Evolutionary conservation across 345 rosid genomes (phyloP).

Genomic region (Salix arbutifolia): DNA sequence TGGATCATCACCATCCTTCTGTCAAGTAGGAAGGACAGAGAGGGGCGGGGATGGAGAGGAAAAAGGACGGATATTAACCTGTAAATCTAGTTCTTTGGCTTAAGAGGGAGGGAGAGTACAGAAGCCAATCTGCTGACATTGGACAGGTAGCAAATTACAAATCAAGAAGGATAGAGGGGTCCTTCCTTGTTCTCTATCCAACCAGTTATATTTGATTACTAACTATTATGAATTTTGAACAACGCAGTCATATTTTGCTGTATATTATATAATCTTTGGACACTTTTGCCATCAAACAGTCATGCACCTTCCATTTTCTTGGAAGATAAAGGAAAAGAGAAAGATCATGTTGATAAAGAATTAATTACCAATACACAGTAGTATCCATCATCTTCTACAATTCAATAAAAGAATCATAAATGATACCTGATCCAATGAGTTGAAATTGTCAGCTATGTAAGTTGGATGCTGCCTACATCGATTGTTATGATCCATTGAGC

Average conservation of each 20-base stretch:
- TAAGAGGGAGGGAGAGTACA: neutral
- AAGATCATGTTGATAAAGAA: neutral
- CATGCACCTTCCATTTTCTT: neutral
- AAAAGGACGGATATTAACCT: neutral
- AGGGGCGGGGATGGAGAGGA: neutral
- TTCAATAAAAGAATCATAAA: neutral
- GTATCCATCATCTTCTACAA: neutral
- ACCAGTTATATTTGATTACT: neutral
- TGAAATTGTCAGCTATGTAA: slow-evolving; percentile 60
- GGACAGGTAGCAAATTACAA: neutral
- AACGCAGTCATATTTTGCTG: neutral
- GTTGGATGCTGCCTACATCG: slow-evolving; percentile 28
- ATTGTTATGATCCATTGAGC: slow-evolving; percentile 23
- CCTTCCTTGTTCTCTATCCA: neutral
- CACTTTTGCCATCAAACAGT: neutral
- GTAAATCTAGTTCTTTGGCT: neutral
- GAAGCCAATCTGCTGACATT: neutral
- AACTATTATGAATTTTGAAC: neutral
- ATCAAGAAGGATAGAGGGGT: neutral
- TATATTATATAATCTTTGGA: neutral
- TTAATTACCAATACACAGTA: neutral
- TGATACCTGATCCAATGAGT: slow-evolving; percentile 66
- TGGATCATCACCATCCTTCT: neutral
- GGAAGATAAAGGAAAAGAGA: neutral
- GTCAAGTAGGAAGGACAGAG: neutral